Conservation (phyloP, 2,329 filamentous ascomycete species). For the Sclerotinia glacialis region DNA sequence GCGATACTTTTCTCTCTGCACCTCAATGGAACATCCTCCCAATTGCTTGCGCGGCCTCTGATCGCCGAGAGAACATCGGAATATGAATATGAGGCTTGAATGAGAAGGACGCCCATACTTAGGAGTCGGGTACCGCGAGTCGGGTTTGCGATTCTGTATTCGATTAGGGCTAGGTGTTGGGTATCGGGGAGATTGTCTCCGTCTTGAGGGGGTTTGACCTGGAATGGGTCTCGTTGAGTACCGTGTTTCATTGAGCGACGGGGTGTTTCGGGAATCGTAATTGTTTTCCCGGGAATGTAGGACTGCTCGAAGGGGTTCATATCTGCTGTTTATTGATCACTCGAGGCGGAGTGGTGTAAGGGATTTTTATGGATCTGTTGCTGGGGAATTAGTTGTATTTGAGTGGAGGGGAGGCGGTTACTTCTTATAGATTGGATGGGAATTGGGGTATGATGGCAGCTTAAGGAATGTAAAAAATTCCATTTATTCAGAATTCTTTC, state of each 20-base stretch:
- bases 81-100: not conserved
- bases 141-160: not conserved
- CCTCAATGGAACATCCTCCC: not conserved
- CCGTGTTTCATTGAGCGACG: not conserved
- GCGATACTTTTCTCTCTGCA: not conserved
- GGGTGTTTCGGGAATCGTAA: not conserved
- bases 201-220: not conserved
- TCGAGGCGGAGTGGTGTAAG: too few relatives aligned
- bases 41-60: rapidly evolving
- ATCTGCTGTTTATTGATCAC: not conserved
- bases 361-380: not conserved
- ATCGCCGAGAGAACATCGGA: not conserved
- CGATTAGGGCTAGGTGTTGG: not conserved
- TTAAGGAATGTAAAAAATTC: not conserved
- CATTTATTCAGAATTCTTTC: not conserved
- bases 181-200: not conserved
- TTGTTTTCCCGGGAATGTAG: not conserved
- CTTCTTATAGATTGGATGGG: not conserved
- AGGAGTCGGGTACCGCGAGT: not conserved
- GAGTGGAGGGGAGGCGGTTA: not conserved
- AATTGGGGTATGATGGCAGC: not conserved
- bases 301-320: not conserved
- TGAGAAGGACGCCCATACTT: not conserved
- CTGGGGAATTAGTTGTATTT: not conserved
- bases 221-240: not conserved